These are phyloP conservation scores for Trypanosomatidae sp. DNA, from an alignment of 208 protist genomes.

Conservation along the genomic window DNA sequence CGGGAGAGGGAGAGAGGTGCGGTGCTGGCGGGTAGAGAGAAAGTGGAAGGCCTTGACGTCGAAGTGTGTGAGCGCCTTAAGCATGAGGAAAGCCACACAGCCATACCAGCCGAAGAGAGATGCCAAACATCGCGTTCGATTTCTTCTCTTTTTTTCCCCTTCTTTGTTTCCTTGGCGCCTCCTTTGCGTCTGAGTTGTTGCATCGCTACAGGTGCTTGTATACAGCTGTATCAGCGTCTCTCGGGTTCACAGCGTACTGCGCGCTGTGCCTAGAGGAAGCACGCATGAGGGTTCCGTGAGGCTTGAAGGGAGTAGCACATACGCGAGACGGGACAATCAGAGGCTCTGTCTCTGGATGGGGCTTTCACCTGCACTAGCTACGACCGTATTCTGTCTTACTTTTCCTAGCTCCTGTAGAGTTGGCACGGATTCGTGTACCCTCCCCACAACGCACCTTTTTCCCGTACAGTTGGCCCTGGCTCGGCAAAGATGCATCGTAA, in stretches of 20 bases:
- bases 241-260: not conserved
- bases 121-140: not conserved
- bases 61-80: not conserved
- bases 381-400: not conserved
- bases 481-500: not conserved
- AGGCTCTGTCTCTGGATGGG: not conserved
- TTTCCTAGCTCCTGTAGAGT: not conserved
- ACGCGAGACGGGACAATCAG: not conserved
- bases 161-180: not conserved
- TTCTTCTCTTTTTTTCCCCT: not conserved
- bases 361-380: not conserved
- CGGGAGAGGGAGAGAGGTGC: not conserved
- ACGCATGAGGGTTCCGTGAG: not conserved
- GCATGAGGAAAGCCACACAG: not conserved
- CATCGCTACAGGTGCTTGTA: not conserved
- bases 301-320: too few species aligned
- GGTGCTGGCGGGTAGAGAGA: not conserved
- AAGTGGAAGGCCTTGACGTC: not conserved
- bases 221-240: not conserved
- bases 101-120: not conserved
- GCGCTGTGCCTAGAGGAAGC: not conserved
- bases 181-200: not conserved
- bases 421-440: not conserved
- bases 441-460: not conserved
- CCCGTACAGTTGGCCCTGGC: not conserved